These are phyloP conservation scores for Williopsis jadinii DNA, from an alignment of 1,139 yeast species.

Conservation along the genomic window DNA sequence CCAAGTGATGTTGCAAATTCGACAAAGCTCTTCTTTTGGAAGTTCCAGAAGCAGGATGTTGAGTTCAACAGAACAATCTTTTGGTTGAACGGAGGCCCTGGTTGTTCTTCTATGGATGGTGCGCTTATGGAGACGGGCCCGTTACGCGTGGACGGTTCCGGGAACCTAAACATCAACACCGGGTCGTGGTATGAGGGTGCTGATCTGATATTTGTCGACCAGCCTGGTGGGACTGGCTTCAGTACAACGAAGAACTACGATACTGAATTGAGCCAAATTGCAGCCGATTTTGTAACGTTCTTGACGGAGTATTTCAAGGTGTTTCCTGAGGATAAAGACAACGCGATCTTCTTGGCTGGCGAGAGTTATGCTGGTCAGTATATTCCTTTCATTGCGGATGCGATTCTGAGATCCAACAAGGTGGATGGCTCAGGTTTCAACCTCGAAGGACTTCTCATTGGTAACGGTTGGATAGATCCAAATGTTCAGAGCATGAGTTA, in stretches of 20 bases:
- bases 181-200: constrained; percentile 87
- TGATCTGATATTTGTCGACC: constrained; percentile 82
- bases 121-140: constrained; percentile 94
- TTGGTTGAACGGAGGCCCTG: constrained; percentile 98
- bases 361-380: constrained; percentile 98
- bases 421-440: constrained; percentile 29
- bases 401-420: constrained; percentile 44
- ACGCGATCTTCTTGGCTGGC: constrained; percentile 78
- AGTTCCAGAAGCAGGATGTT: constrained; percentile 33
- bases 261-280: constrained; percentile 51
- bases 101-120: constrained; percentile 98
- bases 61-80: constrained; percentile 36
- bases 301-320: constrained; percentile 57
- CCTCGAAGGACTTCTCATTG: constrained; percentile 68
- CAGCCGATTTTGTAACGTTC: constrained; percentile 57
- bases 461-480: constrained; percentile 98
- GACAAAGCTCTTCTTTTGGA: constrained; percentile 74
- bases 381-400: constrained; percentile 78
- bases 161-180: constrained; percentile 41
- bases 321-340: constrained; percentile 65
- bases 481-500: constrained; percentile 76
- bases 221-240: constrained; percentile 93
- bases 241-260: constrained; percentile 54
- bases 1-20: constrained; percentile 8
- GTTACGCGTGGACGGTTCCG: constrained; percentile 47